Conservation (phyloP, 2,329 filamentous ascomycete species). For the Sclerotinia sclerotiorum region DNA sequence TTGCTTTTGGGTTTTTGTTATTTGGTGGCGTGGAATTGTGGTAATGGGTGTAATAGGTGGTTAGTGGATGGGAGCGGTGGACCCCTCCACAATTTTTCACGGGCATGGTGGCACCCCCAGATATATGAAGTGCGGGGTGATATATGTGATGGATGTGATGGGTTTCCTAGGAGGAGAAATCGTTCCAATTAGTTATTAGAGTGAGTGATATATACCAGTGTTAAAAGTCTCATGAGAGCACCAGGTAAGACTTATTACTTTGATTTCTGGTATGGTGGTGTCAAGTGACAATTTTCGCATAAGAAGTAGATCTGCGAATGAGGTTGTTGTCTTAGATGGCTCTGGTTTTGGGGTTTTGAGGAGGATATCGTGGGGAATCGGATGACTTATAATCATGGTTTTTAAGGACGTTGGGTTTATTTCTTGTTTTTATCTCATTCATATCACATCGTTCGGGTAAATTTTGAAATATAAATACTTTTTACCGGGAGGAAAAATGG, state of each 20-base stretch:
- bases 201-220: background rate
- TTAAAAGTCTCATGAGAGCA: background rate
- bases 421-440: background rate
- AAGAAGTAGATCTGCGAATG: background rate
- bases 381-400: background rate
- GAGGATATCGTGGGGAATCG: background rate
- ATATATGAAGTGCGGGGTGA: conserved; percentile 6
- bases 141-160: background rate
- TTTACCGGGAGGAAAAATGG: background rate
- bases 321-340: background rate
- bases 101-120: background rate
- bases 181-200: background rate
- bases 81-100: background rate
- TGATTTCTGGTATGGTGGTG: background rate
- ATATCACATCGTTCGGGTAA: no score
- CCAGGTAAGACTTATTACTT: background rate
- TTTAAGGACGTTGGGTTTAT: background rate
- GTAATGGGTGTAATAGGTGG: background rate
- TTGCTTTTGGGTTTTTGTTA: background rate
- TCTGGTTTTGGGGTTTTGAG: no score
- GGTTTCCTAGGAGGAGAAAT: background rate
- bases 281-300: background rate
- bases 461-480: background rate
- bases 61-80: background rate
- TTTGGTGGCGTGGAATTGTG: background rate